Conservation (phyloP, 2,329 filamentous ascomycete genomes). For the Xylaria sp. region DNA sequence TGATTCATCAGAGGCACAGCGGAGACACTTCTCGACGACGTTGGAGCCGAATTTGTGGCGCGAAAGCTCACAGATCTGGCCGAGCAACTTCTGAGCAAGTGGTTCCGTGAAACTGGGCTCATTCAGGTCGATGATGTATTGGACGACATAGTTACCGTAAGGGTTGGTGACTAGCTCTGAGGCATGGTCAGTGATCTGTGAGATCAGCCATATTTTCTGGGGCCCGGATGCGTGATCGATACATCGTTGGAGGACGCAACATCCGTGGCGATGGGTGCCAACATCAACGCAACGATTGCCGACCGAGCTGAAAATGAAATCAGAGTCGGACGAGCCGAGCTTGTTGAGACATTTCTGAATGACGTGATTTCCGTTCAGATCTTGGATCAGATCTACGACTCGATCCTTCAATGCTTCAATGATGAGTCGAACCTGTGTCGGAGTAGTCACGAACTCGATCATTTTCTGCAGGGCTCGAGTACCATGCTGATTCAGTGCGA, state of each 20-base stretch:
- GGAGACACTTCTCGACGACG: constrained; percentile 93
- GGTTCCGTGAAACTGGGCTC: constrained; percentile 85
- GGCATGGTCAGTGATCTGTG: constrained; percentile 83
- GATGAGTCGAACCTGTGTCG: constrained; percentile 79
- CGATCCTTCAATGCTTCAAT: constrained; percentile 75
- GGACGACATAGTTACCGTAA: constrained; percentile 97
- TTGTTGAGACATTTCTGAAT: constrained; percentile 99
- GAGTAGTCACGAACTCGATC: constrained; percentile 92
- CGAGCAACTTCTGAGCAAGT: constrained; percentile 73
- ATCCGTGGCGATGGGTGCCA: constrained; percentile 94
- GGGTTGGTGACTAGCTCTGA: constrained; percentile 88
- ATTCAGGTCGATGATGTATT: constrained; percentile 95
- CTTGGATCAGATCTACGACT: constrained; percentile 92
- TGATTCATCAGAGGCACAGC: constrained; percentile 69
- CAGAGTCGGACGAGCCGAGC: constrained; percentile 73
- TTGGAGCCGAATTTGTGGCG: constrained; percentile 99
- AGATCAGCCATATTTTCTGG: constrained; percentile 83
- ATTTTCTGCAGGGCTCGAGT: constrained; percentile 97
- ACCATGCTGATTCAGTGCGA: constrained; percentile 94
- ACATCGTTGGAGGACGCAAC: constrained; percentile 95
- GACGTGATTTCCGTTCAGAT: constrained; percentile 97
- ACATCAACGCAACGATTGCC: constrained; percentile 81
- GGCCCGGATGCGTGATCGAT: constrained; percentile 91
- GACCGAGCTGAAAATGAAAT: constrained; percentile 97
- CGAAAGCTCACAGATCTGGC: constrained; percentile 65